Conservation (phyloP, 345 rosid species). For the Zanthoxylum bungeanum region DNA sequence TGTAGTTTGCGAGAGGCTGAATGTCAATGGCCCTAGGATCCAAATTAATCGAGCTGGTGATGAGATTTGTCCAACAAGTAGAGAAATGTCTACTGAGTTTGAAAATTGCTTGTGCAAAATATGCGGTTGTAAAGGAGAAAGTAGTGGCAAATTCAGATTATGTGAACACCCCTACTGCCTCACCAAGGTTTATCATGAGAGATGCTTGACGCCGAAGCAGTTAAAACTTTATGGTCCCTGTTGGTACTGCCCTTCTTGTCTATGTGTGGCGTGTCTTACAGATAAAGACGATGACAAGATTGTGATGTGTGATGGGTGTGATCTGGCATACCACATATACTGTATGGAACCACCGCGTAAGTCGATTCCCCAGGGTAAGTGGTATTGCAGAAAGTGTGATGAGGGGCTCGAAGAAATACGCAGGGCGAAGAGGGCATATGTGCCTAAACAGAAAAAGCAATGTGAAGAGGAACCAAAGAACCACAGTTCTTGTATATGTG, state of each 20-base stretch:
- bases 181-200: slow-evolving; percentile 62
- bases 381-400: too few relatives aligned
- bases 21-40: slow-evolving; percentile 37
- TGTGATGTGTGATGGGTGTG: too few relatives aligned
- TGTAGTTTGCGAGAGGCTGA: slow-evolving; percentile 64
- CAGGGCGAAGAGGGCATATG: too few relatives aligned
- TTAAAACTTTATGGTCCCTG: slow-evolving; percentile 48
- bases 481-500: too few relatives aligned
- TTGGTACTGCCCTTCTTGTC: slow-evolving; percentile 96
- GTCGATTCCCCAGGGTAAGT: too few relatives aligned
- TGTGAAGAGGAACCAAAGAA: too few relatives aligned
- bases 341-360: too few relatives aligned
- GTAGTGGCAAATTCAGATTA: slow-evolving; percentile 43
- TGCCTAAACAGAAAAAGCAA: too few relatives aligned
- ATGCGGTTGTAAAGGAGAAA: slow-evolving; percentile 46
- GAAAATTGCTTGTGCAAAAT: slow-evolving; percentile 54
- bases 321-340: too few relatives aligned
- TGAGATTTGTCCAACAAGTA: slow-evolving; percentile 21
- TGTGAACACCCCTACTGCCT: slow-evolving; percentile 69
- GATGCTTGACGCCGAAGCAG: slow-evolving; percentile 74
- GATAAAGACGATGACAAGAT: too few relatives aligned
- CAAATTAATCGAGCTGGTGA: slow-evolving; percentile 25
- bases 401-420: too few relatives aligned
- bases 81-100: slow-evolving; percentile 31
- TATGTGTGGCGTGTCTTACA: slow-evolving; percentile 80